Percentiles rank a stretch among this genome's conserved stretches.
These are phyloP conservation scores for Rhizopogon parksii DNA, from an alignment of 1,284 basidiomycete genomes.

Conservation along the genomic window DNA sequence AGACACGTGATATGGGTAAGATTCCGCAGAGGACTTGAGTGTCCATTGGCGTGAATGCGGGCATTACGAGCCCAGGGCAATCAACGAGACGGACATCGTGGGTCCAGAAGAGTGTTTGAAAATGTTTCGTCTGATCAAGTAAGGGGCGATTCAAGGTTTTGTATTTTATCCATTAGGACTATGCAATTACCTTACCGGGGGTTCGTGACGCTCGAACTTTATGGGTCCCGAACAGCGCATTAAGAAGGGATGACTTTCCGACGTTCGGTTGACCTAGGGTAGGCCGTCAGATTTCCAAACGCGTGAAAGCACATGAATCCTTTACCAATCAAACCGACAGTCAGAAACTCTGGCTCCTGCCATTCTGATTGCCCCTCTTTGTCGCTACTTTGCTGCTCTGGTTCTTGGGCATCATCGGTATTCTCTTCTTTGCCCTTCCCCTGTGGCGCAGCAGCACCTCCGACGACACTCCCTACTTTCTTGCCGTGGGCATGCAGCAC, in stretches of 20 bases:
- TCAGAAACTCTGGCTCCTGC: conserved; percentile 57
- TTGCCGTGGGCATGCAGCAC: conserved; percentile 41
- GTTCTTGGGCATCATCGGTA: conserved; percentile 4
- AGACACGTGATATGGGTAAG: conserved; percentile 84
- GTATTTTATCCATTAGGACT: background rate
- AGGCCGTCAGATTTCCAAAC: conserved; percentile 1
- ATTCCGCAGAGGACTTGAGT: conserved; percentile 75
- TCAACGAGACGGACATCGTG: conserved; percentile 76
- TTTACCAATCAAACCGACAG: conserved; percentile 77
- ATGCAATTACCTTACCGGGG: conserved; percentile 69
- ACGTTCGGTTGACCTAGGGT: conserved; percentile 82
- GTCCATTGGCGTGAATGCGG: conserved; percentile 73
- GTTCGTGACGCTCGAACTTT: conserved; percentile 84
- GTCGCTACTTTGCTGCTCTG: conserved; percentile 17
- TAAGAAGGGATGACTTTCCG: conserved; percentile 86
- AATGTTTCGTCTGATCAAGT: conserved; percentile 74
- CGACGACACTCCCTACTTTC: conserved; percentile 37
- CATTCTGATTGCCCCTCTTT: conserved; percentile 18
- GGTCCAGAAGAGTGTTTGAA: conserved; percentile 88
- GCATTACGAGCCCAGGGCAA: conserved; percentile 82
- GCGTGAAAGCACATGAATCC: background rate
- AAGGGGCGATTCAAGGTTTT: background rate
- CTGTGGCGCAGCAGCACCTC: conserved; percentile 33
- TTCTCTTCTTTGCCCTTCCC: conserved; percentile 15
- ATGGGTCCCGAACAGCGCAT: conserved; percentile 79